Evolutionary conservation across 23 red algal species (phyloP), one percentile per base, ranked within the genome.

Genomic region (Gracilaria gracilis): DNA sequence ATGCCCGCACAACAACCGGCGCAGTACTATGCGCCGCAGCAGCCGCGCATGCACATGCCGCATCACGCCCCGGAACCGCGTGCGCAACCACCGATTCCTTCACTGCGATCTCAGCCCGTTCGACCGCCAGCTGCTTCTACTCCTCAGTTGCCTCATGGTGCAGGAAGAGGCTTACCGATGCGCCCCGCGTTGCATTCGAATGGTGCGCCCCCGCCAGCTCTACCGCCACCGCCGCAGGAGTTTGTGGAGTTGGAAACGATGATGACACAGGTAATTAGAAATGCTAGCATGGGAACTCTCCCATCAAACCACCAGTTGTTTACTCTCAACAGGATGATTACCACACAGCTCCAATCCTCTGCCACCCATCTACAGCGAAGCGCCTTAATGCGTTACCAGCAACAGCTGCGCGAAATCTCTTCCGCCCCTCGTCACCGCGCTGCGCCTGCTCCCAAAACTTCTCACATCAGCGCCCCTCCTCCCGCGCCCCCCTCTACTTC

Each of bases 231-330:
- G 64, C 62, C 62, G 9, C 57, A 21, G 67, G 67, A 70, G 16
- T 87, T 87, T 53, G 42, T 87, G 1, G 57, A 75, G 51, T 35
- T 75, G 37, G 57, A 87, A 73, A 25, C 25, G 20, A 87, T 87
- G 83, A 87, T 87, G 83, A n/a, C 57, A 49, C 40, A 87, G 51
- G 69, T 87, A 57, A 73, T 73, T 87, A 87, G 83, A 66, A 87
- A 87, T 49, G 83, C 83, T 87, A 87, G 83, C 69, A 87, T 87
- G 83, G 83, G 83, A 69, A 57, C 44, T 44, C 34, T 66, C n/a
- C 83, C 83, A 55, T 87, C 83, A 47, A 87, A 87, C 67, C 83
- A 87, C 42, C 83, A 87, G 53, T 47, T 87, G 40, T 87, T 87
- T 87, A 72, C 65, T 44, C 57, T 87, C 51, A 87, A 87, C 64